Evolutionary conservation across 1,139 yeast species (phyloP).

Genomic region (Candida smagusa): DNA sequence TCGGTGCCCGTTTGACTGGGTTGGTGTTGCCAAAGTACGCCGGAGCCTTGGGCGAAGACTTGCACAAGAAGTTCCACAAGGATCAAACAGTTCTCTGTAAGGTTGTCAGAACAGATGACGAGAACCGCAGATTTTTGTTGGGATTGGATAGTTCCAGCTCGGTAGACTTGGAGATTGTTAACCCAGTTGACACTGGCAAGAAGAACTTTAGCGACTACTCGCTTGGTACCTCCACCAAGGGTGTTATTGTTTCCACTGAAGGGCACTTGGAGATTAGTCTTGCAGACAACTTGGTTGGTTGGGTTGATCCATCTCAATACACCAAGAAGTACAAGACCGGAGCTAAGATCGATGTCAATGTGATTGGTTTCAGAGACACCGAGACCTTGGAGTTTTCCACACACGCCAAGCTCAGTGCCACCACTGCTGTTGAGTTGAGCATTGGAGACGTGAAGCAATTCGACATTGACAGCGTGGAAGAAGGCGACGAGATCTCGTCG

Average conservation of each 20-base stretch:
- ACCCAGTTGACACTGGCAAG: conserved; percentile 60
- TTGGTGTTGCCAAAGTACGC: conserved; percentile 78
- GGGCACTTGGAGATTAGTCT: conserved; percentile 74
- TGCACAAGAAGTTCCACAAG: conserved; percentile 54
- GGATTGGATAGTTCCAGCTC: conserved; percentile 43
- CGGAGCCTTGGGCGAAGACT: conserved; percentile 53
- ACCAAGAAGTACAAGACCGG: conserved; percentile 61
- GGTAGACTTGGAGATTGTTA: conserved; percentile 27
- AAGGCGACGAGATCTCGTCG: conserved; percentile 44
- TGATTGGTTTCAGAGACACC: conserved; percentile 77
- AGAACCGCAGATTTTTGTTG: conserved; percentile 66
- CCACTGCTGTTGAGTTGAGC: conserved; percentile 64
- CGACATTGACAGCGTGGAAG: conserved; percentile 36
- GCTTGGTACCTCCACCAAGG: conserved; percentile 63
- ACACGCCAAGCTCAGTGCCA: conserved; percentile 52
- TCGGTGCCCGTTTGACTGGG: conserved; percentile 80
- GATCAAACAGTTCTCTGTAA: conserved; percentile 68
- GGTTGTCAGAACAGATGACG: conserved; percentile 62
- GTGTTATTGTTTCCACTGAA: conserved; percentile 59
- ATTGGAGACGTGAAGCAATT: conserved; percentile 39
- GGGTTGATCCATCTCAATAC: conserved; percentile 74
- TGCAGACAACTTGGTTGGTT: conserved; percentile 78
- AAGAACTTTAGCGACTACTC: conserved; percentile 48
- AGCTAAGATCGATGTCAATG: conserved; percentile 56
- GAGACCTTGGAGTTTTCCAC: conserved; percentile 67